phyloP scores from a whole-genome alignment of 768 basidiomycete species.

The Pholiota microspora region DNA sequence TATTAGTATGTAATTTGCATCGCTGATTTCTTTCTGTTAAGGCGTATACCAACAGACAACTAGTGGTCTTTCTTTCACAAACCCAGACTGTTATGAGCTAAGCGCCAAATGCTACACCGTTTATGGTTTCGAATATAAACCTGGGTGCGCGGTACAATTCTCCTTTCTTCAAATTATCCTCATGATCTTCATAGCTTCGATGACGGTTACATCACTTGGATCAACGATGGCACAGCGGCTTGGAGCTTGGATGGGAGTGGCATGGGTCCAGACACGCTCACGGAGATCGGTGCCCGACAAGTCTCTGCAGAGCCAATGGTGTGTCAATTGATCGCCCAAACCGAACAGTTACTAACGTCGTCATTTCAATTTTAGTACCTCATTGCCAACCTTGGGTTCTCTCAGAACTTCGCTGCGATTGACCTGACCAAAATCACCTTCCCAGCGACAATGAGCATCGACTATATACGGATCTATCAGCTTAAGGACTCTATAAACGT shows the following conservation, averaged over 20 bases:
- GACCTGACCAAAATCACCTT: constrained; percentile 63
- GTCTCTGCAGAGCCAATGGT: constrained; percentile 80
- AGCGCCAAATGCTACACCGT: constrained; percentile 27
- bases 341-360: background rate
- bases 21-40: constrained; percentile 26
- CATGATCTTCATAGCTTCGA: constrained; percentile 21
- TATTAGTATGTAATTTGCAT: constrained; percentile 7
- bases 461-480: constrained; percentile 88
- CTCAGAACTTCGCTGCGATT: constrained; percentile 62
- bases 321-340: constrained; percentile 4
- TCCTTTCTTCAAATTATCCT: background rate
- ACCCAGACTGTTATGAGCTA: constrained; percentile 64
- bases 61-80: constrained; percentile 59
- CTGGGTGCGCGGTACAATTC: constrained; percentile 31
- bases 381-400: constrained; percentile 79
- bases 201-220: constrained; percentile 69
- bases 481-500: constrained; percentile 60
- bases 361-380: constrained; percentile 18
- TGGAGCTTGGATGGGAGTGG: constrained; percentile 68
- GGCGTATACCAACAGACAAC: constrained; percentile 68
- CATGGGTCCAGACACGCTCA: constrained; percentile 45
- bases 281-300: constrained; percentile 59
- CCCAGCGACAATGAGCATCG: constrained; percentile 68
- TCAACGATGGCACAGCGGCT: constrained; percentile 53
- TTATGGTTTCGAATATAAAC: constrained; percentile 49